Percentiles rank a stretch among this genome's conserved stretches.
phyloP scores from a whole-genome alignment of 1,284 basidiomycete genomes.

The Sphaerobolus stellatus region DNA sequence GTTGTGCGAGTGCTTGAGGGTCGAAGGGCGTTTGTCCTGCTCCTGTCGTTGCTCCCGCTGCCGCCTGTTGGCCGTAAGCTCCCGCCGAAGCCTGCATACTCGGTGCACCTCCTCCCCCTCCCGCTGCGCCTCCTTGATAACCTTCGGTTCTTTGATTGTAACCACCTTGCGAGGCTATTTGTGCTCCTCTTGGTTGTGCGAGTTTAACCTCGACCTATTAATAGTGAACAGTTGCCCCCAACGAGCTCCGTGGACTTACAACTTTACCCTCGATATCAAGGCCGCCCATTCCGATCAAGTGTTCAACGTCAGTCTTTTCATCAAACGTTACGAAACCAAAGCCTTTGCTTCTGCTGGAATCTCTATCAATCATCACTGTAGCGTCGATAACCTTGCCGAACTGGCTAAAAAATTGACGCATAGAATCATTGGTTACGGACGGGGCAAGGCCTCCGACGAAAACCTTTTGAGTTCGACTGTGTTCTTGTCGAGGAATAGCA shows the following conservation, averaged over 20 bases:
- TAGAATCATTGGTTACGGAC: conserved; percentile 88
- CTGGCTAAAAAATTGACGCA: conserved; percentile 90
- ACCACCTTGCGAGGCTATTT: conserved; percentile 18
- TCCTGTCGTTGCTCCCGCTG: conserved; percentile 22
- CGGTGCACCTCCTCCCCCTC: conserved; percentile 22
- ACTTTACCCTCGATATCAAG: conserved; percentile 91
- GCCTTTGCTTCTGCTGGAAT: conserved; percentile 93
- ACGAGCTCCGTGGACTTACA: conserved; percentile 44
- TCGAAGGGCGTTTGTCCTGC: conserved; percentile 65
- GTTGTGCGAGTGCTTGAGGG: conserved; percentile 73
- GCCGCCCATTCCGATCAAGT: conserved; percentile 81
- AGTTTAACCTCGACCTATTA: conserved; percentile 91
- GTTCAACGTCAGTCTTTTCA: conserved; percentile 83
- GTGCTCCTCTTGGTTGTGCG: conserved; percentile 72
- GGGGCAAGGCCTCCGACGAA: conserved; percentile 96
- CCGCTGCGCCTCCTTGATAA: conserved; percentile 35
- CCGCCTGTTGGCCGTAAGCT: conserved; percentile 24
- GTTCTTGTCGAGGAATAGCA: conserved; percentile 94
- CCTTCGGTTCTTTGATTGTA: conserved; percentile 21
- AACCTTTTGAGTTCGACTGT: conserved; percentile 87
- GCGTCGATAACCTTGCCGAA: conserved; percentile 94
- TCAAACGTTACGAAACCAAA: conserved; percentile 96
- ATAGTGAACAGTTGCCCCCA: conserved; percentile 2
- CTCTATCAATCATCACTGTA: conserved; percentile 98
- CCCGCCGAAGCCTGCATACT: conserved; percentile 26